Percentiles rank a stretch among this genome's conserved stretches.
phyloP scores from a whole-genome alignment of 768 basidiomycete genomes.

The Agrocybe pediades region DNA sequence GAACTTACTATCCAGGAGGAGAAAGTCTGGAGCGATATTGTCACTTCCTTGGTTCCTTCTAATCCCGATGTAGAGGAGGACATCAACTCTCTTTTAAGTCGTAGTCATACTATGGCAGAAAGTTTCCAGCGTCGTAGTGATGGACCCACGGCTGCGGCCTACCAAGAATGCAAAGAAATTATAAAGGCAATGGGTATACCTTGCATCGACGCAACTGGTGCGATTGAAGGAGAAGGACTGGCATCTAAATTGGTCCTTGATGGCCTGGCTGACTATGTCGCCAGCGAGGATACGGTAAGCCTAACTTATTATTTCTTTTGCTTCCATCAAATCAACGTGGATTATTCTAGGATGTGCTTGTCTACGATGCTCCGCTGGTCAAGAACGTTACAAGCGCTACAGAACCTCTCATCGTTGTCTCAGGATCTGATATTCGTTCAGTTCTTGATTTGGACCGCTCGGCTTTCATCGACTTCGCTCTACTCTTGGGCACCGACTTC shows the following conservation, averaged over 20 bases:
- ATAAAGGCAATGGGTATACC: conserved; percentile 82
- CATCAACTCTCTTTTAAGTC: conserved; percentile 38
- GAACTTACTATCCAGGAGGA: conserved; percentile 64
- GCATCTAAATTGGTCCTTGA: conserved; percentile 75
- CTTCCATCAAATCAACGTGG: background rate
- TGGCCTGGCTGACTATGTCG: conserved; percentile 85
- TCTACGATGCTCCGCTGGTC: conserved; percentile 81
- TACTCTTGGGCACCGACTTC: conserved; percentile 91
- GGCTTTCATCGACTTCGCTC: conserved; percentile 79
- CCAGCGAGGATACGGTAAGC: conserved; percentile 84
- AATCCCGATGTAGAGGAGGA: conserved; percentile 1
- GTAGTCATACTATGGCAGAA: conserved; percentile 57
- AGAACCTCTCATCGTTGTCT: conserved; percentile 63
- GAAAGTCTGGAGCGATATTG: conserved; percentile 49
- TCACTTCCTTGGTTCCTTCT: background rate
- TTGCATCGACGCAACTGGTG: conserved; percentile 65
- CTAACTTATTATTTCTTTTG: conserved; percentile 1
- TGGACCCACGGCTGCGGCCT: conserved; percentile 65
- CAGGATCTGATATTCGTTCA: conserved; percentile 61
- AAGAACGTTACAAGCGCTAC: conserved; percentile 69
- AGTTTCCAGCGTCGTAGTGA: conserved; percentile 68
- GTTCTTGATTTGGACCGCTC: conserved; percentile 56
- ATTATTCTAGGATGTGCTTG: conserved; percentile 72
- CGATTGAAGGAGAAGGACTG: conserved; percentile 85
- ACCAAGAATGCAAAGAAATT: conserved; percentile 69